These are phyloP conservation scores for Fusarium aywerte DNA, from an alignment of 2,329 filamentous ascomycete species.

Conservation along the genomic window DNA sequence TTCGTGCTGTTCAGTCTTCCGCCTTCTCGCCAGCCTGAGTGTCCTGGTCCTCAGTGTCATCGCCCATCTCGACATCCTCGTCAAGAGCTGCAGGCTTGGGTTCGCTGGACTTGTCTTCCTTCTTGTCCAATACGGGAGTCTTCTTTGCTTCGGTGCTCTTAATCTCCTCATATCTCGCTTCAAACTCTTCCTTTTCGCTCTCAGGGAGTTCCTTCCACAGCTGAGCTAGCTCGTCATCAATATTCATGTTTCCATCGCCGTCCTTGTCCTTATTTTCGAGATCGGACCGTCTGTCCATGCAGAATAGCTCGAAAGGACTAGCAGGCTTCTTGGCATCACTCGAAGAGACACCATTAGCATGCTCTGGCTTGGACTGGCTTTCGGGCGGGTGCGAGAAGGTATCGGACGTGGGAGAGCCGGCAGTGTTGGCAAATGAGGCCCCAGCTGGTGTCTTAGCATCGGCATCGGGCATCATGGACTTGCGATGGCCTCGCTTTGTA, in stretches of 20 bases:
- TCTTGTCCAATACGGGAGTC: constrained; percentile 35
- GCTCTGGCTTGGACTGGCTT: constrained; percentile 47
- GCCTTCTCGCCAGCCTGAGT: constrained; percentile 51
- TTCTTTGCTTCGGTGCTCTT: constrained; percentile 45
- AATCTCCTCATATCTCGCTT: constrained; percentile 46
- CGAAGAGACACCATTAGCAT: constrained; percentile 56
- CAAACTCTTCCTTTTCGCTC: constrained; percentile 61
- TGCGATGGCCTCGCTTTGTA: constrained; percentile 77
- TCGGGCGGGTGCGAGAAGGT: constrained; percentile 53
- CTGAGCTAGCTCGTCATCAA: constrained; percentile 66
- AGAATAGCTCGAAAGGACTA: constrained; percentile 66
- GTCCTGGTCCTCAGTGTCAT: constrained; percentile 58
- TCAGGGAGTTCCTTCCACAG: constrained; percentile 65
- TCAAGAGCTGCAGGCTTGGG: constrained; percentile 53
- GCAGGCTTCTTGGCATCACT: constrained; percentile 56
- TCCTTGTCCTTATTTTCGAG: constrained; percentile 58
- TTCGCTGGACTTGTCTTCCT: constrained; percentile 45
- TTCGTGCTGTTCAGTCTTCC: constrained; percentile 46
- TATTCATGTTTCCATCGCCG: constrained; percentile 48
- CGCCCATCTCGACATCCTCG: constrained; percentile 62
- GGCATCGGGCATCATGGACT: constrained; percentile 61
- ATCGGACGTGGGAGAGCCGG: constrained; percentile 61
- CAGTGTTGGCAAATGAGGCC: constrained; percentile 61
- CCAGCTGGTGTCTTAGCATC: constrained; percentile 55
- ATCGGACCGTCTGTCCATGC: constrained; percentile 59